These are phyloP conservation scores for Heterobasidion occidentale DNA, from an alignment of 1,284 basidiomycete genomes.

Conservation along the genomic window DNA sequence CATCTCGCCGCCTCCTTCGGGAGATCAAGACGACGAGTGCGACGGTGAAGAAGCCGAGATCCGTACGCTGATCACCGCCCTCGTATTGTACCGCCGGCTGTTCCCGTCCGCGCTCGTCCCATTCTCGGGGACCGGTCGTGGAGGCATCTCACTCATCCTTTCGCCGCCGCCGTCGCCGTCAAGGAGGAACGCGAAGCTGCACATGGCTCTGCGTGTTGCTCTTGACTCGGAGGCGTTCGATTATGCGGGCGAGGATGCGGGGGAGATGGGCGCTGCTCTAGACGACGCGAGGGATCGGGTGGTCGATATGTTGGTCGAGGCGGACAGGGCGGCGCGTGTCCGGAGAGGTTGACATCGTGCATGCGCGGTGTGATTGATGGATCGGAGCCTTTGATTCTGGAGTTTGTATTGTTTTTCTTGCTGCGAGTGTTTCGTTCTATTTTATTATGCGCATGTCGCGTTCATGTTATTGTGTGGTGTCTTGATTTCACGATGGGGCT, in stretches of 20 bases:
- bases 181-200: slow-evolving; percentile 29
- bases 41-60: slow-evolving; percentile 30
- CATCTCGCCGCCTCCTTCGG: slow-evolving; percentile 8
- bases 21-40: slow-evolving; percentile 17
- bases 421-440: no score
- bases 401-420: no score
- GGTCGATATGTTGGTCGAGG: slow-evolving; percentile 56
- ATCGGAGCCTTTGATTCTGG: no score
- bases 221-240: slow-evolving; percentile 60
- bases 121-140: slow-evolving; percentile 21
- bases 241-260: neutral
- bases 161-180: slow-evolving; percentile 54
- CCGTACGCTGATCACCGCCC: slow-evolving; percentile 42
- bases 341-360: neutral
- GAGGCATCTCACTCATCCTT: slow-evolving; percentile 23
- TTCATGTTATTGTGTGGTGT: no score
- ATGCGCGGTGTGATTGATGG: neutral
- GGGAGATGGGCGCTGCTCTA: slow-evolving; percentile 24
- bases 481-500: no score
- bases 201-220: slow-evolving; percentile 36
- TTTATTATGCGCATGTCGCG: no score
- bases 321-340: slow-evolving; percentile 26
- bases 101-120: slow-evolving; percentile 37
- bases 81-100: slow-evolving; percentile 48
- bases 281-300: slow-evolving; percentile 64